Conservation (phyloP, 1,284 basidiomycete genomes). For the Puccinia horiana region DNA sequence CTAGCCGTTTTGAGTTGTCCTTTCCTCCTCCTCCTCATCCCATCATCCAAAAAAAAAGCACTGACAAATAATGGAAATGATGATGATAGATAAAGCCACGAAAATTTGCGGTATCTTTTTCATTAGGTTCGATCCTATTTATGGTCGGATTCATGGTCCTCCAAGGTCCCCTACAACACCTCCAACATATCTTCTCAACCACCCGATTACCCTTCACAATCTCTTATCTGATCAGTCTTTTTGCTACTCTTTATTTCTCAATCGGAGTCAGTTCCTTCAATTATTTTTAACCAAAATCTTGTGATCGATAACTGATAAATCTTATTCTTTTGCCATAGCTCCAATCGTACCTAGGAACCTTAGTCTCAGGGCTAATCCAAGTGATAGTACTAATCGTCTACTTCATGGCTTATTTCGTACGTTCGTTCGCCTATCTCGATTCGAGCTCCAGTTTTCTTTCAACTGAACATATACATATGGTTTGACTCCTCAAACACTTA, state of each 20-base stretch:
- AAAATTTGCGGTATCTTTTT: constrained; percentile 69
- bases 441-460: no score
- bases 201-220: constrained; percentile 84
- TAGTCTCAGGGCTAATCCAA: constrained; percentile 76
- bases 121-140: constrained; percentile 60
- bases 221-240: constrained; percentile 78
- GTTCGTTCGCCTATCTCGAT: neutral
- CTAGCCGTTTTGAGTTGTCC: constrained; percentile 62
- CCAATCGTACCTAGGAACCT: constrained; percentile 78
- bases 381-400: constrained; percentile 80
- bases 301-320: no score
- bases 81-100: constrained; percentile 67
- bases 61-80: neutral
- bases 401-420: constrained; percentile 74
- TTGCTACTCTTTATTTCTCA: constrained; percentile 82
- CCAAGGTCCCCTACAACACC: constrained; percentile 62
- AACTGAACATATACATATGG: neutral
- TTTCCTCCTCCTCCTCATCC: constrained; percentile 50
- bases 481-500: neutral
- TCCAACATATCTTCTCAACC: constrained; percentile 80
- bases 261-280: constrained; percentile 68
- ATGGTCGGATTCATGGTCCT: constrained; percentile 55
- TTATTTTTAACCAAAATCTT: no score
- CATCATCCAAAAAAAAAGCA: constrained; percentile 51
- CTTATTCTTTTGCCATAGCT: constrained; percentile 61